Percentiles rank a stretch among this genome's conserved stretches.
phyloP scores from a whole-genome alignment of 495 filamentous ascomycete genomes.

The Penicillium herquei region DNA sequence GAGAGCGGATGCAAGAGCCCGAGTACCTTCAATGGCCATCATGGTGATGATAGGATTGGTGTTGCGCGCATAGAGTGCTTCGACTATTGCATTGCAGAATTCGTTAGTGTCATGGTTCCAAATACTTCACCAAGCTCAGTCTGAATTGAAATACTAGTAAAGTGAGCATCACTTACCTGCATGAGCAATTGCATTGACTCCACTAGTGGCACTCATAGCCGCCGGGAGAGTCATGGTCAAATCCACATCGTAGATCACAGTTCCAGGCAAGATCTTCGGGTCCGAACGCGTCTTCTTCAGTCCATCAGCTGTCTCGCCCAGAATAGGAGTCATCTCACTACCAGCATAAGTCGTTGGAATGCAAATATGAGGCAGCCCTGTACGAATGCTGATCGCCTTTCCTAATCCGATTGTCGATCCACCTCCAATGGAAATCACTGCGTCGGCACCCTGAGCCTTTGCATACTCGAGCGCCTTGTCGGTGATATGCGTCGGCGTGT shows the following conservation, averaged over 20 bases:
- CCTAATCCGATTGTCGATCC: constrained; percentile 66
- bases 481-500: constrained; percentile 64
- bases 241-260: constrained; percentile 70
- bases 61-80: constrained; percentile 65
- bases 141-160: no score
- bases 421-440: constrained; percentile 60
- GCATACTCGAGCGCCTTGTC: constrained; percentile 57
- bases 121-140: no score
- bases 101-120: not conserved
- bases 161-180: constrained; percentile 38
- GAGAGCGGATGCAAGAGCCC: constrained; percentile 52
- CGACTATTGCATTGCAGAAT: constrained; percentile 36
- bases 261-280: constrained; percentile 62
- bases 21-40: constrained; percentile 56
- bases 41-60: constrained; percentile 59
- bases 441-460: constrained; percentile 47
- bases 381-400: constrained; percentile 65
- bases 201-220: constrained; percentile 59
- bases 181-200: constrained; percentile 71
- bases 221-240: constrained; percentile 64
- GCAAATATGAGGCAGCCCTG: constrained; percentile 62
- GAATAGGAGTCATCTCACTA: constrained; percentile 67
- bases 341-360: constrained; percentile 70
- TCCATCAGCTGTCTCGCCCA: constrained; percentile 64
- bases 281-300: constrained; percentile 64